Conservation (phyloP, 495 filamentous ascomycete genomes). For the Penicillium turbatum region DNA sequence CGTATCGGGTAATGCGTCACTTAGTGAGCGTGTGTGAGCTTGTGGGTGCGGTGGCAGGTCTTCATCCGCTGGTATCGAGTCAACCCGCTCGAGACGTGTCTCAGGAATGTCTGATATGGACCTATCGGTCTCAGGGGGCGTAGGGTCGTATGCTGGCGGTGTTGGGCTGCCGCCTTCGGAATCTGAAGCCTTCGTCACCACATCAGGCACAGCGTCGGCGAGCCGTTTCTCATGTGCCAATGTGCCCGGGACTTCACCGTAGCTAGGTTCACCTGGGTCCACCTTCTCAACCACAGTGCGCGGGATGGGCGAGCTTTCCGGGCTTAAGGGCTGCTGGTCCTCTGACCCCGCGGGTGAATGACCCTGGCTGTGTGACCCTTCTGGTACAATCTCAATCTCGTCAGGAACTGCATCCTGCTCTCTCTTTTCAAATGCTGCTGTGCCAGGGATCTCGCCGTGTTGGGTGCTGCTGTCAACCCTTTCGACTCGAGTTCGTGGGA, state of each 20-base stretch:
- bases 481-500: slow-evolving; percentile 60
- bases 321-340: slow-evolving; percentile 38
- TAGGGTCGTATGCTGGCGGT: slow-evolving; percentile 17
- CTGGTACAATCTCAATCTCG: slow-evolving; percentile 58
- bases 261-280: slow-evolving; percentile 57
- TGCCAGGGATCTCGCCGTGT: slow-evolving; percentile 62
- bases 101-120: slow-evolving; percentile 37
- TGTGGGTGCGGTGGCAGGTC: slow-evolving; percentile 30
- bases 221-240: slow-evolving; percentile 67
- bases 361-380: slow-evolving; percentile 48
- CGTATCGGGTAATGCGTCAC: slow-evolving; percentile 48
- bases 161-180: slow-evolving; percentile 18
- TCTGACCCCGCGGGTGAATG: slow-evolving; percentile 37
- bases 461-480: slow-evolving; percentile 53
- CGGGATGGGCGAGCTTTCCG: slow-evolving; percentile 64
- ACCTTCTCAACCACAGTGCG: slow-evolving; percentile 79
- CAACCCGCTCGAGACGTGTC: slow-evolving; percentile 43
- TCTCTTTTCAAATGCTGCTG: slow-evolving; percentile 53
- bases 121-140: slow-evolving; percentile 12
- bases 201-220: slow-evolving; percentile 81
- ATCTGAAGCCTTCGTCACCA: slow-evolving; percentile 42
- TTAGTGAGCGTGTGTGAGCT: slow-evolving; percentile 41
- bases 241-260: slow-evolving; percentile 88
- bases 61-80: slow-evolving; percentile 34
- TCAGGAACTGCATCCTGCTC: slow-evolving; percentile 61